Conservation (phyloP, 148 eudicot species). For the Drosera capensis region DNA sequence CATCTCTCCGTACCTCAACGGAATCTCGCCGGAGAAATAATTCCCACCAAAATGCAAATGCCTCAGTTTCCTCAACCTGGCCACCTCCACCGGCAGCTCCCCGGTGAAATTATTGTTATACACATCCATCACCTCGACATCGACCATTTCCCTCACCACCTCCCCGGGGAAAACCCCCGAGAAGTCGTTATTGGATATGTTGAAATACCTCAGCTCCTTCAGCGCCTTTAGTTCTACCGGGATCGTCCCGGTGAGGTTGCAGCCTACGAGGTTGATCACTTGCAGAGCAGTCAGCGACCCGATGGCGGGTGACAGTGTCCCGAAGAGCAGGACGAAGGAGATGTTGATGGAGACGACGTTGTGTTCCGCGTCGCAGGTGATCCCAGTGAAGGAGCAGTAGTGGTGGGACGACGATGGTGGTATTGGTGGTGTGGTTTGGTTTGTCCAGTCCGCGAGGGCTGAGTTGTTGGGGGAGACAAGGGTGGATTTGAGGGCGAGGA, state of each 20-base stretch:
- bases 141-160: conserved; percentile 7
- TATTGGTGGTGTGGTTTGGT: too few relatives aligned
- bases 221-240: conserved; percentile 29
- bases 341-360: conserved; percentile 37
- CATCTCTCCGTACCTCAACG: conserved; percentile 28
- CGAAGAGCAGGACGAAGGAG: conserved; percentile 22
- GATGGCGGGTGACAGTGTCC: conserved; percentile 38
- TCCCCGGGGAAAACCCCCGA: conserved; percentile 22
- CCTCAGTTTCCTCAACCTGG: conserved; percentile 13
- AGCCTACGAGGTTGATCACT: conserved; percentile 21
- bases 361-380: conserved; percentile 31
- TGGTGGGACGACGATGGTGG: too few relatives aligned
- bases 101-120: conserved; percentile 74
- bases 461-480: too few relatives aligned
- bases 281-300: conserved; percentile 28
- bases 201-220: conserved; percentile 17
- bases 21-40: conserved; percentile 61
- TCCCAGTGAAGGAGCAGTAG: conserved; percentile 69
- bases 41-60: conserved; percentile 51
- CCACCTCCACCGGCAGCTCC: conserved; percentile 25
- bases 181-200: conserved; percentile 39
- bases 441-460: too few relatives aligned
- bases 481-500: too few relatives aligned
- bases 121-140: conserved; percentile 29
- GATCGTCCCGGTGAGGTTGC: conserved; percentile 43